Evolutionary conservation across 257 asterid genomes (phyloP).

Genomic region (Voacanga thouarsii): DNA sequence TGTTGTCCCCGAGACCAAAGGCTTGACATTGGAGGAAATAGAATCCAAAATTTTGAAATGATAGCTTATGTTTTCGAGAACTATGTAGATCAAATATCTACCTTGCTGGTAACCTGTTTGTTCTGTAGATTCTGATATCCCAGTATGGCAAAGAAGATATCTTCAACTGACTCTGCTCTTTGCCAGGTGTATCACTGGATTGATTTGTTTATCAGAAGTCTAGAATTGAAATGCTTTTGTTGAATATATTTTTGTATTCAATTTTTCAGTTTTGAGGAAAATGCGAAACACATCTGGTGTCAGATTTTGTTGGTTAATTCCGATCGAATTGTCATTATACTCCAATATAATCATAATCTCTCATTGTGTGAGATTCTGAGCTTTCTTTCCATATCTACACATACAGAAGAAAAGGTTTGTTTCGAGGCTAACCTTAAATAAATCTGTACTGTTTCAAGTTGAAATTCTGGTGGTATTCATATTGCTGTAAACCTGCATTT

Average conservation of each 20-base stretch:
- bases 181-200: neutral
- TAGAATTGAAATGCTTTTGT: neutral
- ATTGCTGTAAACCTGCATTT: too few relatives aligned
- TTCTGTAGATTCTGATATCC: neutral
- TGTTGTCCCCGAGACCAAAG: slow-evolving; percentile 94
- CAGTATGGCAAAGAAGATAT: neutral
- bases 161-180: neutral
- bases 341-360: too few relatives aligned
- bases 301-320: neutral
- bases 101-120: slow-evolving; percentile 1
- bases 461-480: too few relatives aligned
- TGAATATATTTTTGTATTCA: neutral
- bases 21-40: slow-evolving; percentile 96
- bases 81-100: neutral
- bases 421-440: too few relatives aligned
- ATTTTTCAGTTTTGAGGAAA: neutral
- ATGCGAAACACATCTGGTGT: neutral
- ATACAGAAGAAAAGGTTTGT: too few relatives aligned
- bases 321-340: neutral
- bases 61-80: slow-evolving; percentile 10
- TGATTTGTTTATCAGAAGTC: neutral
- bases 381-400: too few relatives aligned
- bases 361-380: too few relatives aligned
- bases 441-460: too few relatives aligned
- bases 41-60: slow-evolving; percentile 81